Conservation (phyloP, 75 land plant genomes). For the Cupressus sempervirens region DNA sequence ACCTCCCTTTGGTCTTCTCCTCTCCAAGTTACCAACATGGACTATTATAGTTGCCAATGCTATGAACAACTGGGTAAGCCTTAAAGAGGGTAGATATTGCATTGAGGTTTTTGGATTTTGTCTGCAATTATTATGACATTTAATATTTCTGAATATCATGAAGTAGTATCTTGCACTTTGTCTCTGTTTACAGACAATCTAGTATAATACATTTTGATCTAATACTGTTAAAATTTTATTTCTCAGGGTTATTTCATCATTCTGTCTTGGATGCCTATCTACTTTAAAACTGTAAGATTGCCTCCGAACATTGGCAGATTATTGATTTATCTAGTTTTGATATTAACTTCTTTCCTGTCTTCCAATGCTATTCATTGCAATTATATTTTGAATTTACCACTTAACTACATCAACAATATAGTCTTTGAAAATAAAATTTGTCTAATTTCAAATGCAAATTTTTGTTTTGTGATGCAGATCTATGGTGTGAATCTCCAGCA, state of each 20-base stretch:
- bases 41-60: constrained; percentile 80
- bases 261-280: constrained; percentile 96
- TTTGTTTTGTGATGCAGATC: constrained; percentile 42
- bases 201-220: neutral
- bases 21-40: constrained; percentile 90
- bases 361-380: neutral
- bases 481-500: constrained; percentile 81
- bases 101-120: neutral
- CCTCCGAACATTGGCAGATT: neutral
- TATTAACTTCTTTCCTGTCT: neutral
- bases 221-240: constrained; percentile 1
- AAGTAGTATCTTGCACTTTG: neutral
- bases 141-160: neutral
- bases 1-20: constrained; percentile 76
- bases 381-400: neutral
- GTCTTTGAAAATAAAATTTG: neutral
- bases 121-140: neutral
- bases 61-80: constrained; percentile 92
- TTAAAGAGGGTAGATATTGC: neutral
- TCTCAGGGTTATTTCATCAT: constrained; percentile 92
- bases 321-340: neutral
- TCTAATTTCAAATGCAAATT: constrained; percentile 12
- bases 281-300: constrained; percentile 71
- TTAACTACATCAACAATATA: neutral
- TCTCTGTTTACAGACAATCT: neutral